Evolutionary conservation across 805 yeast species (phyloP).

Genomic region (Naumovozyma baii): DNA sequence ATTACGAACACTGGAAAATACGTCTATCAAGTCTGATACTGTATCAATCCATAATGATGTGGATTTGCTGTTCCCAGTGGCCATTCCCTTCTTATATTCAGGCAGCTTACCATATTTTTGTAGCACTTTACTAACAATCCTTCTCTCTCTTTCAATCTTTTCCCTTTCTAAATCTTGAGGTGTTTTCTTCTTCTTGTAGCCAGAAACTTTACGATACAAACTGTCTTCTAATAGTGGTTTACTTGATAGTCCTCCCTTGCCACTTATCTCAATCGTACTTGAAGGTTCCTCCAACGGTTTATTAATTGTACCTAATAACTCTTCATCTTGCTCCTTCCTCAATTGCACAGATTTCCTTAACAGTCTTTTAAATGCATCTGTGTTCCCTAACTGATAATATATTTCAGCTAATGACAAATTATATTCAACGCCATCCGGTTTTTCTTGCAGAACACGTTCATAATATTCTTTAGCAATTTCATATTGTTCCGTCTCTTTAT

Average conservation of each 20-base stretch:
- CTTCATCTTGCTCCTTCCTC: conserved; percentile 26
- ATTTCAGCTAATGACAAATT: conserved; percentile 77
- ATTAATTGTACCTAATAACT: conserved; percentile 10
- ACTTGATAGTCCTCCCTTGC: conserved; percentile 8
- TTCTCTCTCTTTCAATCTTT: conserved; percentile 44
- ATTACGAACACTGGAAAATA: conserved; percentile 65
- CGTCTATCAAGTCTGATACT: conserved; percentile 74
- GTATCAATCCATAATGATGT: conserved; percentile 71
- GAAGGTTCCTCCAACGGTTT: conserved; percentile 2
- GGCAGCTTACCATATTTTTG: conserved; percentile 47
- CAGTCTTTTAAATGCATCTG: conserved; percentile 44
- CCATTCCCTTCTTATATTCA: conserved; percentile 41
- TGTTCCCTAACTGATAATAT: conserved; percentile 54
- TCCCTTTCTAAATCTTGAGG: conserved; percentile 35
- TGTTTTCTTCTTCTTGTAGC: conserved; percentile 23
- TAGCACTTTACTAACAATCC: conserved; percentile 47
- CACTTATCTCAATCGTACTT: conserved; percentile 2
- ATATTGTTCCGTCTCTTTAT: conserved; percentile 61
- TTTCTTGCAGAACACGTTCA: conserved; percentile 42
- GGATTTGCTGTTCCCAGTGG: conserved; percentile 48
- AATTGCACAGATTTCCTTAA: conserved; percentile 45
- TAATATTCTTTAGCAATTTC: conserved; percentile 54
- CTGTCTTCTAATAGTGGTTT: conserved; percentile 28
- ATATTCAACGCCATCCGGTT: conserved; percentile 59
- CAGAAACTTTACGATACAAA: conserved; percentile 20